phyloP scores from a whole-genome alignment of 73 alveolate genomes.

The Stentor roeselii region DNA sequence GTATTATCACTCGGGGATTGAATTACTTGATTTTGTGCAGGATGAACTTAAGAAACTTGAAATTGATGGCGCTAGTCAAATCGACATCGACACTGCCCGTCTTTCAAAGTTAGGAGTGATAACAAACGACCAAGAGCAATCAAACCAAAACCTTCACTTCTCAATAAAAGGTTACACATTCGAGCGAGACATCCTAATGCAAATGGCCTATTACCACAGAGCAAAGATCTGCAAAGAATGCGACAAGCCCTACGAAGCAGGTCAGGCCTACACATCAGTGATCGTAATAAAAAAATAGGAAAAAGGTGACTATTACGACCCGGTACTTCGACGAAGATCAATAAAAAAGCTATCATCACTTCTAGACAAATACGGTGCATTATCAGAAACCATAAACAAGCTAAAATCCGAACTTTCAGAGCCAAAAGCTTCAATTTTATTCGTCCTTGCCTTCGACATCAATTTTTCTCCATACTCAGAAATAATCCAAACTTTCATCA shows the following conservation, averaged over 20 bases:
- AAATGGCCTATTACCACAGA: neutral
- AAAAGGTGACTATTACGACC: neutral
- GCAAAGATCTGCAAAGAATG: neutral
- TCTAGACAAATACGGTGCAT: neutral
- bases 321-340: neutral
- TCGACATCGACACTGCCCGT: neutral
- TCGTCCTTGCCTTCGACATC: neutral
- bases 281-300: neutral
- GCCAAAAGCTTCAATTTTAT: neutral
- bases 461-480: neutral
- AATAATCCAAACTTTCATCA: neutral
- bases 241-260: conserved; percentile 1
- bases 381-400: neutral
- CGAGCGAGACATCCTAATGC: neutral
- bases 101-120: neutral
- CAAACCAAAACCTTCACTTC: neutral
- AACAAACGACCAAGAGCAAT: neutral
- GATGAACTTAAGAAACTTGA: conserved; percentile 15
- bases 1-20: conserved; percentile 1
- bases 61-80: too few relatives aligned
- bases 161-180: neutral
- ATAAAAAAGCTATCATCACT: neutral
- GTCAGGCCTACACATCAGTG: conserved; percentile 7
- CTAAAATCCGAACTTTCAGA: too few relatives aligned
- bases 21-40: neutral